Percentiles rank a stretch among this genome's conserved stretches.
Evolutionary conservation across 2,329 filamentous ascomycete species (phyloP).

Genomic region (Myriosclerotinia duriaeana): DNA sequence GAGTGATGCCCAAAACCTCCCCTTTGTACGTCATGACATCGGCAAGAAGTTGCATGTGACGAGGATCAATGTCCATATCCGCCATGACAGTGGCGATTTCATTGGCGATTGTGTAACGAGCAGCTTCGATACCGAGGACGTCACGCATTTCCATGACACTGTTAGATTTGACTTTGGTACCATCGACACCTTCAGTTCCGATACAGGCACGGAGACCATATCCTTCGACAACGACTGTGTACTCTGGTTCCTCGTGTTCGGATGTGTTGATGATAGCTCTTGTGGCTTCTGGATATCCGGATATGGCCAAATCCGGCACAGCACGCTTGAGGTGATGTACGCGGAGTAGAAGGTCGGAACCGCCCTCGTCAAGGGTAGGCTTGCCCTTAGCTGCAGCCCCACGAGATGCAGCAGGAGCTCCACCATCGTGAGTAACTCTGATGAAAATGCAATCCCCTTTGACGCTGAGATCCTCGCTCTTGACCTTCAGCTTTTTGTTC

Average conservation of each 20-base stretch:
- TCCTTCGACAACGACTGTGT: slow-evolving; percentile 84
- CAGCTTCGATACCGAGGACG: slow-evolving; percentile 92
- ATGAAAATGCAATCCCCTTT: slow-evolving; percentile 68
- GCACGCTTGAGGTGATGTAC: slow-evolving; percentile 82
- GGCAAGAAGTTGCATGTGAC: slow-evolving; percentile 95
- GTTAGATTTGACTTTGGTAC: slow-evolving; percentile 73
- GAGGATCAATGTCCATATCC: slow-evolving; percentile 92
- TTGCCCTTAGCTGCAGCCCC: slow-evolving; percentile 35
- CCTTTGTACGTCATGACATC: slow-evolving; percentile 99
- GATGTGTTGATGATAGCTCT: slow-evolving; percentile 87
- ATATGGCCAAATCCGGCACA: slow-evolving; percentile 80
- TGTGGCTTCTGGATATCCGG: slow-evolving; percentile 81
- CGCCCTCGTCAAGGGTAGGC: slow-evolving; percentile 47
- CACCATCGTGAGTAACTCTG: slow-evolving; percentile 58
- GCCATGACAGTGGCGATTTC: slow-evolving; percentile 91
- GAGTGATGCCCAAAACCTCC: slow-evolving; percentile 92
- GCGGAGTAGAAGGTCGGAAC: slow-evolving; percentile 68
- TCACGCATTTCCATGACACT: slow-evolving; percentile 86
- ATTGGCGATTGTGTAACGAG: slow-evolving; percentile 79
- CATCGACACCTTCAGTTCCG: slow-evolving; percentile 88
- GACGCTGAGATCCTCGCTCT: slow-evolving; percentile 62
- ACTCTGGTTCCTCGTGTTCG: slow-evolving; percentile 32
- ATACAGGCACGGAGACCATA: slow-evolving; percentile 89
- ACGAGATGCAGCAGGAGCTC: slow-evolving; percentile 41
- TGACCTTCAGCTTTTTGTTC: slow-evolving; percentile 80